These are phyloP conservation scores for Alternaria sp. DNA, from an alignment of 2,329 filamentous ascomycete species.

Conservation along the genomic window DNA sequence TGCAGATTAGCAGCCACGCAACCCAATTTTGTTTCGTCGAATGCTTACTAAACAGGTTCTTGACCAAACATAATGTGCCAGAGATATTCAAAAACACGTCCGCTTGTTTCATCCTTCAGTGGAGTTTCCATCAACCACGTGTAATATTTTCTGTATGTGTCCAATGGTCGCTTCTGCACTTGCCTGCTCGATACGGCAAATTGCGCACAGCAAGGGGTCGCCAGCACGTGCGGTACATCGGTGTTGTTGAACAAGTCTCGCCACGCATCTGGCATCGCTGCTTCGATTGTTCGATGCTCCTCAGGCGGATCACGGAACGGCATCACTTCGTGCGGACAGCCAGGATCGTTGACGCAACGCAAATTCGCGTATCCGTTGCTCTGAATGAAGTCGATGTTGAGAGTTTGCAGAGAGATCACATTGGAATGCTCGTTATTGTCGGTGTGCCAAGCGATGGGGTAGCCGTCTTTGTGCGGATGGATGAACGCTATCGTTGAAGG, in stretches of 20 bases:
- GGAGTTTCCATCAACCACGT: conserved; percentile 34
- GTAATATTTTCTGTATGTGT: conserved; percentile 39
- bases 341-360: conserved; percentile 50
- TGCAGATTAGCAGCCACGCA: conserved; percentile 12
- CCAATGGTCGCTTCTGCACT: conserved; percentile 33
- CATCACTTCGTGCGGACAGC: conserved; percentile 53
- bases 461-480: conserved; percentile 26
- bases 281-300: conserved; percentile 19
- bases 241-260: conserved; percentile 21
- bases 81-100: conserved; percentile 36
- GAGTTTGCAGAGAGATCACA: conserved; percentile 15
- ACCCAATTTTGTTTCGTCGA: conserved; percentile 1
- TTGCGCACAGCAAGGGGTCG: conserved; percentile 56
- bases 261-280: conserved; percentile 31
- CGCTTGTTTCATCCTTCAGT: conserved; percentile 34
- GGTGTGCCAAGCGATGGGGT: conserved; percentile 16
- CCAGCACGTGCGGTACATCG: conserved; percentile 44
- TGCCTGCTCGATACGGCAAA: conserved; percentile 48
- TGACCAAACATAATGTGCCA: conserved; percentile 41
- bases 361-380: conserved; percentile 54
- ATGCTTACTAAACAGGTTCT: conserved; percentile 31
- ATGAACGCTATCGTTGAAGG: conserved; percentile 33
- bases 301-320: conserved; percentile 40
- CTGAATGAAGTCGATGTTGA: conserved; percentile 52
- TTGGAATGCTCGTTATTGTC: conserved; percentile 23